Evolutionary conservation across 495 filamentous ascomycete genomes (phyloP), one percentile per base, ranked within the genome.

Genomic region (Parathielavia appendiculata): DNA sequence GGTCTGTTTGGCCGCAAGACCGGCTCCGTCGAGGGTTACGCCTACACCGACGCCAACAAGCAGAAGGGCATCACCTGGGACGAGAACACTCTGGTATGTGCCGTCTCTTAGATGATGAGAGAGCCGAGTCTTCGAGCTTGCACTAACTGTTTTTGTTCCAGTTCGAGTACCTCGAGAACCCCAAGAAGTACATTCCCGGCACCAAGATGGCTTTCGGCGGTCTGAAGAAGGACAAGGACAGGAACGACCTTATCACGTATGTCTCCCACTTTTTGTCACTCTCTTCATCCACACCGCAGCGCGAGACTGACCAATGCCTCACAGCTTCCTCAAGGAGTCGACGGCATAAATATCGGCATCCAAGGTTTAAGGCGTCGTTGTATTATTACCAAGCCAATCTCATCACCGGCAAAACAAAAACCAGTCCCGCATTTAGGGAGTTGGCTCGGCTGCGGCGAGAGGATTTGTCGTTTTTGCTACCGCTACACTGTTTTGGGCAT

Each of bases 181-280:
- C 77, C 71, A 80, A 80, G 74, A 80, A 80, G 74, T 80, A 73
- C 85, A 97, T 99, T 62, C 95, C 93, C 68, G 93, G 93, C 66
- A 99, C 93, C 76, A 99, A 99, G 90, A 99, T 99, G 93, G 93
- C 93, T 70, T 99, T 99, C 75, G 93, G 93, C 80, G 93, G 93
- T 72, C 81, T 99, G 66, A 99, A 99, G 92, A 99, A 99, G 88
- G 84, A 81, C 65, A 97, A 97, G 88, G 93, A 99, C 81, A 83
- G 93, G 75, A 97, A 97, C 77, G 95, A 99, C 79, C 83, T 99
- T 66, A 95, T 97, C 83, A 92, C 91, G 90, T 95, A 87, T 67
- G 90, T 81, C 66, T 47, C 19, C 50, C 59, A n/a, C n/a, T n/a
- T n/a, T n/a, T n/a, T n/a, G n/a, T n/a, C n/a, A n/a, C n/a, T n/a